Base-by-base conservation (phyloP, 768 basidiomycete genomes). In the Leccinum subgranulosum region DNA sequence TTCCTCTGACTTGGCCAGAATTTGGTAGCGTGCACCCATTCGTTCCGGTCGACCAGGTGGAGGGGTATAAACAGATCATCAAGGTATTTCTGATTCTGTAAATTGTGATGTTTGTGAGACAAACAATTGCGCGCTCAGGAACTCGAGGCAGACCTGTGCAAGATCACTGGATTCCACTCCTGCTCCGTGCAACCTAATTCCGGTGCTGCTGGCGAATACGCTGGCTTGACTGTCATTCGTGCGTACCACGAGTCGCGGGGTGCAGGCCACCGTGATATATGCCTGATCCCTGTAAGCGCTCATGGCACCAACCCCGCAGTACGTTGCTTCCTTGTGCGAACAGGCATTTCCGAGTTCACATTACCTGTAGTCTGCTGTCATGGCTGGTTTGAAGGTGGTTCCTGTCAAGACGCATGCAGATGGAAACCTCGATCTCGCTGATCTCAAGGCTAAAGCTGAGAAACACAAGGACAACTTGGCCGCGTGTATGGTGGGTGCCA, bases 171-270 rank as follows among this genome's bases (percentile, higher is more conserved):
- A n/a, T 97, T 98, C 77, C 83, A 92, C 62, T 86, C 94, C 19
- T 93, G 94, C 59, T 95, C 93, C 1, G 81, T 99, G n/a, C 97
- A 99, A 71, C 97, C 97, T 34, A 99, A 99, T 74, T 98, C 97
- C 14, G 97, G 97, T 46, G 97, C 97, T 17, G 92, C 94, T 59
- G 97, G 97, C 27, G 97, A 99, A 76, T 99, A 95, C 66, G 84
- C 97, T 31, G 97, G 97, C n/a, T 82, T 99, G 21, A 87, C 84
- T 52, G 88, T 98, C 59, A 98, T 99, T 67, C 84, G 88, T 49
- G 95, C 95, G 10, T 99, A 94, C 74, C 94, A 98, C 67, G 88
- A 90, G 69, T 90, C 92, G 53, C 86, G 87, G 21, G 90, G 90
- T 31, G 87, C 98, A 66, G 81, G 78, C 1, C 84, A 95, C 62